Conservation (phyloP, 495 filamentous ascomycete species). For the Aspergillus sclerotiicarbonarius region DNA sequence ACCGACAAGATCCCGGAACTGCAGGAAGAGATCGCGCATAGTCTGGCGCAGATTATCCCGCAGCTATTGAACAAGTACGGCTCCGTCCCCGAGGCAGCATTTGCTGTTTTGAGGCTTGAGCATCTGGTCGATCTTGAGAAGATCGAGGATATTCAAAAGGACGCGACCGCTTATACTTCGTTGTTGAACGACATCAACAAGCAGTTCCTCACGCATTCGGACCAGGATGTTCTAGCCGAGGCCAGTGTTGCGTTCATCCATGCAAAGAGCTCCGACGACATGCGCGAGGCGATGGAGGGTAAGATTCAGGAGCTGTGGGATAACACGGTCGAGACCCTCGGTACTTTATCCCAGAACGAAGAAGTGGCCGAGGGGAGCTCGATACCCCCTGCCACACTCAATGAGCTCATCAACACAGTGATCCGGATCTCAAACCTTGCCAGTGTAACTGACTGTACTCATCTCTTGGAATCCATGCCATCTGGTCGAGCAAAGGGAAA, state of each 20-base stretch:
- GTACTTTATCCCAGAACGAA: slow-evolving; percentile 62
- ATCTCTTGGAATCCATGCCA: slow-evolving; percentile 63
- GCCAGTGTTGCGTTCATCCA: slow-evolving; percentile 80
- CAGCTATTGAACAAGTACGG: slow-evolving; percentile 89
- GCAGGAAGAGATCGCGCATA: slow-evolving; percentile 70
- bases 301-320: slow-evolving; percentile 86
- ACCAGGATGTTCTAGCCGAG: slow-evolving; percentile 80
- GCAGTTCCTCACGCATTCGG: slow-evolving; percentile 88
- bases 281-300: slow-evolving; percentile 76
- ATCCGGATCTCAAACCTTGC: slow-evolving; percentile 79
- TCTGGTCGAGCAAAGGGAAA: slow-evolving; percentile 45
- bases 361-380: slow-evolving; percentile 63
- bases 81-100: slow-evolving; percentile 78
- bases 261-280: slow-evolving; percentile 79
- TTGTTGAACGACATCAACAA: slow-evolving; percentile 89
- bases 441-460: slow-evolving; percentile 72
- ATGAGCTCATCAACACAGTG: slow-evolving; percentile 74
- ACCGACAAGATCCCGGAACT: slow-evolving; percentile 60
- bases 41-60: slow-evolving; percentile 75
- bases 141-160: slow-evolving; percentile 85
- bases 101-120: slow-evolving; percentile 81
- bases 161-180: slow-evolving; percentile 74
- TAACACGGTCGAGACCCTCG: slow-evolving; percentile 67
- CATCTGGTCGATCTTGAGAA: slow-evolving; percentile 82
- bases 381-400: slow-evolving; percentile 58